Conservation (phyloP, 2,329 filamentous ascomycete genomes). For the Phialocephala sp. region DNA sequence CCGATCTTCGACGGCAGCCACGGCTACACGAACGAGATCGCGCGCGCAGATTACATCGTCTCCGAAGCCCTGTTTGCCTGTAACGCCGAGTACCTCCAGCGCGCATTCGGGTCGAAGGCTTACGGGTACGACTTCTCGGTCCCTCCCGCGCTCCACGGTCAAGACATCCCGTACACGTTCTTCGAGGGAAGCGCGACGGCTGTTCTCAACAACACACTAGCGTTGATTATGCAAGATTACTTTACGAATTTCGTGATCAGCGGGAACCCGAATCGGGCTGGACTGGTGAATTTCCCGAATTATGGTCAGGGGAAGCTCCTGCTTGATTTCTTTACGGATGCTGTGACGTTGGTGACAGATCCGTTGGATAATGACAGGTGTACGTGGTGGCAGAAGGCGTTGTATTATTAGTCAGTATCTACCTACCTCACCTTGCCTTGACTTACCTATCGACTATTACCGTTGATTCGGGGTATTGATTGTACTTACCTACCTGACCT, state of each 20-base stretch:
- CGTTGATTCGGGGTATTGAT: no score
- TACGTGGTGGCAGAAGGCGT: constrained; percentile 43
- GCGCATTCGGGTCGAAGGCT: constrained; percentile 51
- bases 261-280: constrained; percentile 41
- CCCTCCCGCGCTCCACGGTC: constrained; percentile 57
- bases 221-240: constrained; percentile 45
- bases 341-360: constrained; percentile 24
- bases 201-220: constrained; percentile 37
- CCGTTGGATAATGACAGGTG: constrained; percentile 41
- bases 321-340: constrained; percentile 19
- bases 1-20: constrained; percentile 50
- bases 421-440: background rate
- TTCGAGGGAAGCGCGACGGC: constrained; percentile 46
- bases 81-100: constrained; percentile 56
- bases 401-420: constrained; percentile 21
- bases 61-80: constrained; percentile 55
- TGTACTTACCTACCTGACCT: no score
- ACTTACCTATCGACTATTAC: no score
- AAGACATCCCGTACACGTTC: constrained; percentile 58
- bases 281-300: constrained; percentile 6
- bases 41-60: constrained; percentile 49
- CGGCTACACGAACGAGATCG: constrained; percentile 52
- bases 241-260: constrained; percentile 44
- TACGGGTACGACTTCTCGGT: constrained; percentile 59
- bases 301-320: constrained; percentile 14